Evolutionary conservation across 257 asterid genomes (phyloP).

Genomic region (Ajuga chamaepitys): DNA sequence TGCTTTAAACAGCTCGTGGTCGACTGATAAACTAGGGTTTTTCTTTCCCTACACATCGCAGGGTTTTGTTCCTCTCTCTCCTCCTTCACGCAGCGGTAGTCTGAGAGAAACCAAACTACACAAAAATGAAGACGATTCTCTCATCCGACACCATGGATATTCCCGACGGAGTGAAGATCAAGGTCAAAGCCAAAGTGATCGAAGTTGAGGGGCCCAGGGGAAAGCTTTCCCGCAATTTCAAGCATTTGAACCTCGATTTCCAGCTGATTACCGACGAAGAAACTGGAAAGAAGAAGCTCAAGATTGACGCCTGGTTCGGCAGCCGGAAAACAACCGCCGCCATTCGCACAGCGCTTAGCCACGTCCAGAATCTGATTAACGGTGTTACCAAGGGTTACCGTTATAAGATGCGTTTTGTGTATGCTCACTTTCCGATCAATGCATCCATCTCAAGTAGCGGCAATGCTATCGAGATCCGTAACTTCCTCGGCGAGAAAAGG

Average conservation of each 20-base stretch:
- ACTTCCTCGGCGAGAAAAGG: constrained; percentile 83
- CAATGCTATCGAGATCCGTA: constrained; percentile 66
- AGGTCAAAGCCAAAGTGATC: constrained; percentile 37
- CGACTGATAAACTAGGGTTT: background rate
- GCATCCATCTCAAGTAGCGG: constrained; percentile 48
- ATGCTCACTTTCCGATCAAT: constrained; percentile 79
- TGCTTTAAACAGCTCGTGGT: background rate
- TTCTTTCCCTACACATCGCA: background rate
- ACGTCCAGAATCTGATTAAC: constrained; percentile 36
- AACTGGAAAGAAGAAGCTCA: constrained; percentile 32
- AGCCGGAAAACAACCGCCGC: constrained; percentile 67
- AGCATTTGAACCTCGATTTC: constrained; percentile 46
- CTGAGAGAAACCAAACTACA: background rate
- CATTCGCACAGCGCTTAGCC: constrained; percentile 58
- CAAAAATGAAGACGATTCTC: constrained; percentile 32
- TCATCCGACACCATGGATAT: constrained; percentile 45
- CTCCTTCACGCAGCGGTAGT: too few species aligned
- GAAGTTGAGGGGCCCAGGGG: constrained; percentile 50
- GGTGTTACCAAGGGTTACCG: constrained; percentile 66
- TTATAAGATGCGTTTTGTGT: constrained; percentile 80
- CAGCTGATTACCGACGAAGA: constrained; percentile 43
- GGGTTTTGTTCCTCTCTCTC: constrained; percentile 6
- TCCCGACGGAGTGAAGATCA: constrained; percentile 43
- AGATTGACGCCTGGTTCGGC: constrained; percentile 53
- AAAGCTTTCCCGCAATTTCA: constrained; percentile 30